A percentile compares a stretch with the other conserved stretches of the same genome.
Conservation (phyloP, 2,329 filamentous ascomycete genomes). For the Dothidotthia symphoricarpi region DNA sequence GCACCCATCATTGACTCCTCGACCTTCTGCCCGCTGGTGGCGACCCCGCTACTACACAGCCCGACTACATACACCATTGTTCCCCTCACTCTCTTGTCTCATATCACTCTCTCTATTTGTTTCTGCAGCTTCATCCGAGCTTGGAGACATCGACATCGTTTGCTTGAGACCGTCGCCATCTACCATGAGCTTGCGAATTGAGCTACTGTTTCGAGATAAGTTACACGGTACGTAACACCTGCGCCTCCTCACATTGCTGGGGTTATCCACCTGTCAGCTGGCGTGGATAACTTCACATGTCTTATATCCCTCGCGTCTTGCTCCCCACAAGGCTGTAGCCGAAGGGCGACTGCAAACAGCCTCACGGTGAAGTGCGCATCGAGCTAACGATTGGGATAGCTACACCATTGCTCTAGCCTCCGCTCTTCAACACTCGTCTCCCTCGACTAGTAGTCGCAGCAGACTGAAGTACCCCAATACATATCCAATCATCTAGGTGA, state of each 20-base stretch:
- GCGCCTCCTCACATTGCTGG: too few species aligned
- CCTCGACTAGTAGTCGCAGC: too few species aligned
- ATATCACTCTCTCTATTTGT: slow-evolving; percentile 6
- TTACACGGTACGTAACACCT: slow-evolving; percentile 23
- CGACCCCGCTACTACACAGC: slow-evolving; percentile 7
- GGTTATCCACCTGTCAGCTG: too few species aligned
- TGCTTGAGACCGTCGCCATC: slow-evolving; percentile 12
- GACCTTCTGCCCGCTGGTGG: too few species aligned
- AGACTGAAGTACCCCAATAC: too few species aligned
- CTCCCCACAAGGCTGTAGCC: too few species aligned
- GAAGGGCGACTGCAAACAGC: too few species aligned
- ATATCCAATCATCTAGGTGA: too few species aligned
- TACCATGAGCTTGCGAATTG: slow-evolving; percentile 34
- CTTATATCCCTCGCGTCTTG: too few species aligned
- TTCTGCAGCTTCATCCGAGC: slow-evolving; percentile 8
- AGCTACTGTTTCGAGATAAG: slow-evolving; percentile 30
- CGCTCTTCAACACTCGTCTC: background rate
- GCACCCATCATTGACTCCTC: too few species aligned
- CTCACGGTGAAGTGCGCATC: too few species aligned
- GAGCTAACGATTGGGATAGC: background rate
- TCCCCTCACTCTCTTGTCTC: slow-evolving; percentile 3
- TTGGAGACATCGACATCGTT: slow-evolving; percentile 9
- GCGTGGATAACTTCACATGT: too few species aligned
- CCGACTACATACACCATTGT: slow-evolving; percentile 5
- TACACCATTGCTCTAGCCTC: background rate